Evolutionary conservation across 257 asterid species (phyloP).

Genomic region (Avicennia marina): DNA sequence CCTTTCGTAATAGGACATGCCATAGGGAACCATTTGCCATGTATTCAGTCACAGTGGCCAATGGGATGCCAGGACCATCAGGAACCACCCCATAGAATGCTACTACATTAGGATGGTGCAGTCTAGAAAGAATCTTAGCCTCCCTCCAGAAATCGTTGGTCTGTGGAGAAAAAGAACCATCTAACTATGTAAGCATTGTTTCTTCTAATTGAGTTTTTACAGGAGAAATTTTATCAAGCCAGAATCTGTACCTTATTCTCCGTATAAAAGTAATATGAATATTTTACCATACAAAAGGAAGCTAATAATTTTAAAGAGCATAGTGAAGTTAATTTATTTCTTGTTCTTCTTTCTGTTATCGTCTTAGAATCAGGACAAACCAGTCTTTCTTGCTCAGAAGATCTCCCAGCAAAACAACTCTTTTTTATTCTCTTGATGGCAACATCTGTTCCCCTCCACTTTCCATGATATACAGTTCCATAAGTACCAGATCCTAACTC

Average conservation of each 20-base stretch:
- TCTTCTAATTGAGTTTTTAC: too few relatives aligned
- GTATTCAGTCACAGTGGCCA: constrained; percentile 85
- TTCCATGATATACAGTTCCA: constrained; percentile 57
- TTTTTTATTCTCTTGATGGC: constrained; percentile 51
- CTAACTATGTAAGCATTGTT: background rate
- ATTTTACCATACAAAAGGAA: background rate
- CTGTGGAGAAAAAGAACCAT: constrained; percentile 25
- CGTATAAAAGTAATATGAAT: too few relatives aligned
- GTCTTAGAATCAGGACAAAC: constrained; percentile 23
- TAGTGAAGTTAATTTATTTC: too few relatives aligned
- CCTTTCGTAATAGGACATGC: constrained; percentile 66
- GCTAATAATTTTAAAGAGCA: too few relatives aligned
- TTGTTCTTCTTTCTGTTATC: too few relatives aligned
- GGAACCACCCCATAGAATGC: constrained; percentile 94
- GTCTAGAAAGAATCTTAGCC: constrained; percentile 77
- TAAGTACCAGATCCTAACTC: constrained; percentile 55
- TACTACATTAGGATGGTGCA: constrained; percentile 88
- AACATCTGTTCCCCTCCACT: constrained; percentile 58
- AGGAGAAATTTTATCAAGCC: background rate
- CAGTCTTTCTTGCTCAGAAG: constrained; percentile 52
- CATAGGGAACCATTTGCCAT: constrained; percentile 79
- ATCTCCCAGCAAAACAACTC: constrained; percentile 44
- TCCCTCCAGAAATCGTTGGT: constrained; percentile 90
- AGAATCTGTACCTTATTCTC: background rate
- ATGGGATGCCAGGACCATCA: constrained; percentile 73